These are phyloP conservation scores for Madurella mycetomatis DNA, from an alignment of 2,329 filamentous ascomycete species.

Conservation along the genomic window DNA sequence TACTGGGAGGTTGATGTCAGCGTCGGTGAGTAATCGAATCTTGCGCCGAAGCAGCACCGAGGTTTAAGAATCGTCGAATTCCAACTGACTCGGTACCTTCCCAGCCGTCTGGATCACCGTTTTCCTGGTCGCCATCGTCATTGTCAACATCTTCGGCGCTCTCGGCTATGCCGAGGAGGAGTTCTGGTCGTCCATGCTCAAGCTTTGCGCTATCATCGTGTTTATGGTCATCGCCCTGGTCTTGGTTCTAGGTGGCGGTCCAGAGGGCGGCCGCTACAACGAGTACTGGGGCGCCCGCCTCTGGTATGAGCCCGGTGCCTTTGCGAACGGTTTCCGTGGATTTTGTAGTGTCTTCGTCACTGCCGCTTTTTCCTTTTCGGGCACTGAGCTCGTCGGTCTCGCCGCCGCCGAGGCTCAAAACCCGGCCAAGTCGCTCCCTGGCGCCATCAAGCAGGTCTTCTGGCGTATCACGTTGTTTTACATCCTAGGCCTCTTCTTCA, in stretches of 20 bases:
- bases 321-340: slow-evolving; percentile 66
- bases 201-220: slow-evolving; percentile 53
- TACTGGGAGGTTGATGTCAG: slow-evolving; percentile 48
- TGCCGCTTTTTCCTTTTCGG: slow-evolving; percentile 64
- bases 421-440: slow-evolving; percentile 66
- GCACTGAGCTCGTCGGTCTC: slow-evolving; percentile 65
- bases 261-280: slow-evolving; percentile 38
- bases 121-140: slow-evolving; percentile 46
- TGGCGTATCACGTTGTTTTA: slow-evolving; percentile 52
- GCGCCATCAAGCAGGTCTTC: slow-evolving; percentile 71
- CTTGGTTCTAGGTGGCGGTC: slow-evolving; percentile 55
- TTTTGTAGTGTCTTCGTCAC: slow-evolving; percentile 67
- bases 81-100: neutral
- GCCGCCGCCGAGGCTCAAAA: slow-evolving; percentile 65
- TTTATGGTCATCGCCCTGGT: slow-evolving; percentile 60
- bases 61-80: neutral
- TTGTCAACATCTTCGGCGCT: slow-evolving; percentile 53
- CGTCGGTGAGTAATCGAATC: slow-evolving; percentile 26
- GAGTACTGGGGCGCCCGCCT: slow-evolving; percentile 41
- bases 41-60: neutral
- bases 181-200: slow-evolving; percentile 52
- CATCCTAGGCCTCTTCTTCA: slow-evolving; percentile 45
- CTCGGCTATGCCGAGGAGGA: slow-evolving; percentile 53
- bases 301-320: slow-evolving; percentile 46
- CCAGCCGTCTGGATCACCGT: slow-evolving; percentile 47